Evolutionary conservation across 2,329 filamentous ascomycete genomes (phyloP).

Genomic region (Diplodia seriata): DNA sequence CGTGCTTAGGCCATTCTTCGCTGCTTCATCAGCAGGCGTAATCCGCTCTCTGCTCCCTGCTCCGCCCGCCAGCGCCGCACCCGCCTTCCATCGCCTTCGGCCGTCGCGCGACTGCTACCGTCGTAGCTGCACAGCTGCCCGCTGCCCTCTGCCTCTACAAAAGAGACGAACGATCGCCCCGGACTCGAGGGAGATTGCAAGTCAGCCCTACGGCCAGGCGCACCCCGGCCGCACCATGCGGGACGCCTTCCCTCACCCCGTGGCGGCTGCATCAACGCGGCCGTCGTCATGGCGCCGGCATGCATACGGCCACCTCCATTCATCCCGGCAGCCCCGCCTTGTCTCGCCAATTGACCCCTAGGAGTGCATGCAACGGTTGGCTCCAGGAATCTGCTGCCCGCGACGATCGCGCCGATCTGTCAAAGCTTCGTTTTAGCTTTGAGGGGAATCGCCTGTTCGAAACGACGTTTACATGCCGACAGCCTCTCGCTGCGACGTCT

Average conservation of each 20-base stretch:
- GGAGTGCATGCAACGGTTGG: background rate
- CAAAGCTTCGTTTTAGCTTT: conserved; percentile 1
- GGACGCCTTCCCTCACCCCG: background rate
- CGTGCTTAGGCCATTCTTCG: background rate
- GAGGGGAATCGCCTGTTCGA: background rate
- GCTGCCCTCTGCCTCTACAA: no score
- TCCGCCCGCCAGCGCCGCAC: no score
- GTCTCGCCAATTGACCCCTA: background rate
- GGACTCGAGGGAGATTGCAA: background rate
- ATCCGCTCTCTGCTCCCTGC: background rate
- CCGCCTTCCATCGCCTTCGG: conserved; percentile 6
- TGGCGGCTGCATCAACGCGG: background rate
- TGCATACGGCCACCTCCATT: no score
- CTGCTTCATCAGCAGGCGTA: conserved; percentile 7
- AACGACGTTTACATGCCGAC: background rate
- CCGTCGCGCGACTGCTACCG: background rate
- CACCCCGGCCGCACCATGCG: background rate
- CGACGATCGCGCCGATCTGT: background rate
- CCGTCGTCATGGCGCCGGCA: background rate
- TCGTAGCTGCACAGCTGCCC: background rate
- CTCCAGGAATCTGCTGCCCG: background rate
- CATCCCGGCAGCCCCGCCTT: background rate
- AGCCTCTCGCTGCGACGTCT: background rate
- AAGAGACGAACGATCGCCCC: background rate
- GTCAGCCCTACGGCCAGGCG: conserved; percentile 16